Evolutionary conservation across 148 eudicot species (phyloP).

Genomic region (Cornus controversa): DNA sequence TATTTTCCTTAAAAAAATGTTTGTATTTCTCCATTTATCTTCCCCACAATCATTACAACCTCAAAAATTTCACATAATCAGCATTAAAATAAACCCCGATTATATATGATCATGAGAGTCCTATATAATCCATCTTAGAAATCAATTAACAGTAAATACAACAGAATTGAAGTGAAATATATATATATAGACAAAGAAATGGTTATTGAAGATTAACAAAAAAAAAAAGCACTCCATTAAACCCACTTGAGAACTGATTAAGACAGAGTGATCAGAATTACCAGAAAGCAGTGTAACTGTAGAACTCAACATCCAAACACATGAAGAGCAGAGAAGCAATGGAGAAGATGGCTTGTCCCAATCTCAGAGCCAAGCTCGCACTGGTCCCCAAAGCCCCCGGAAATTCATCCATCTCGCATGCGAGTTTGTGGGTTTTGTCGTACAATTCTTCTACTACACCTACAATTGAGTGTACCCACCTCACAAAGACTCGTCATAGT

Average conservation of each 20-base stretch:
- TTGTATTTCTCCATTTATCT: neutral
- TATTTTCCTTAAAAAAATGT: neutral
- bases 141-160: neutral
- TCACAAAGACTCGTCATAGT: conserved; percentile 3
- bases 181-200: neutral
- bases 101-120: neutral
- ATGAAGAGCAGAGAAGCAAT: conserved; percentile 76
- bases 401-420: conserved; percentile 48
- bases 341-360: conserved; percentile 63
- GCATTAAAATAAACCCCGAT: neutral
- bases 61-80: neutral
- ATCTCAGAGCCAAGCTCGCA: conserved; percentile 66
- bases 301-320: conserved; percentile 67
- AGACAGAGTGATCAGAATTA: conserved; percentile 6
- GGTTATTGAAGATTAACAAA: neutral
- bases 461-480: neutral
- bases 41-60: conserved; percentile 5
- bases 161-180: neutral
- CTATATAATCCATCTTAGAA: neutral
- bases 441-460: neutral
- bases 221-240: conserved; percentile 12
- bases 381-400: conserved; percentile 76
- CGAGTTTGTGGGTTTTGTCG: neutral
- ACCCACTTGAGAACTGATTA: conserved; percentile 8
- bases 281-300: conserved; percentile 61